Conservation (phyloP, 2,329 filamentous ascomycete species). For the Pseudogymnoascus sp. region DNA sequence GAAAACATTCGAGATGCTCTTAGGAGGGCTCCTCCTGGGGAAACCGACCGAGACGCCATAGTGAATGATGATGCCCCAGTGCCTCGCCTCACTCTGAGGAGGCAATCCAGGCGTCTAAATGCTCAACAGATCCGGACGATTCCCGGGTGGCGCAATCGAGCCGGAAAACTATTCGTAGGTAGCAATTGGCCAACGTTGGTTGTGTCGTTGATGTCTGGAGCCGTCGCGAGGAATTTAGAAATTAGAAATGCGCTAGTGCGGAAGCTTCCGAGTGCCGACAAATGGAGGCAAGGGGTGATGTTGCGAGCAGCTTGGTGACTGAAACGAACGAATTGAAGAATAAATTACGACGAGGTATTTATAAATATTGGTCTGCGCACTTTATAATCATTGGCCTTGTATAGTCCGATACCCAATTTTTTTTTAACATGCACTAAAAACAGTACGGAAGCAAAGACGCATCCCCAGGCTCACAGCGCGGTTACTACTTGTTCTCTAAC, state of each 20-base stretch:
- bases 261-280: slow-evolving; percentile 1
- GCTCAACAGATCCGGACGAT: not conserved
- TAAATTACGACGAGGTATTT: not conserved
- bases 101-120: slow-evolving; percentile 1
- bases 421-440: not conserved
- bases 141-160: slow-evolving; percentile 1
- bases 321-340: not conserved
- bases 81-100: not conserved
- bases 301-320: not conserved
- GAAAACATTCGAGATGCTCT: slow-evolving; percentile 86
- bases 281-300: not conserved
- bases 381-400: not conserved
- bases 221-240: slow-evolving; percentile 7
- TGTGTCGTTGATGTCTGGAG: slow-evolving; percentile 4
- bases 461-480: not conserved
- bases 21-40: slow-evolving; percentile 61
- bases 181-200: not conserved
- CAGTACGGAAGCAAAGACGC: not conserved
- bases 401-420: not conserved
- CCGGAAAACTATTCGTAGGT: not conserved
- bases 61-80: not conserved
- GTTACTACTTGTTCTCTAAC: not conserved
- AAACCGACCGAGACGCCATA: slow-evolving; percentile 34
- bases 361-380: not conserved
- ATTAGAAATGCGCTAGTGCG: slow-evolving; percentile 6